Conservation (phyloP, 768 basidiomycete species). For the Boletus reticuloceps region DNA sequence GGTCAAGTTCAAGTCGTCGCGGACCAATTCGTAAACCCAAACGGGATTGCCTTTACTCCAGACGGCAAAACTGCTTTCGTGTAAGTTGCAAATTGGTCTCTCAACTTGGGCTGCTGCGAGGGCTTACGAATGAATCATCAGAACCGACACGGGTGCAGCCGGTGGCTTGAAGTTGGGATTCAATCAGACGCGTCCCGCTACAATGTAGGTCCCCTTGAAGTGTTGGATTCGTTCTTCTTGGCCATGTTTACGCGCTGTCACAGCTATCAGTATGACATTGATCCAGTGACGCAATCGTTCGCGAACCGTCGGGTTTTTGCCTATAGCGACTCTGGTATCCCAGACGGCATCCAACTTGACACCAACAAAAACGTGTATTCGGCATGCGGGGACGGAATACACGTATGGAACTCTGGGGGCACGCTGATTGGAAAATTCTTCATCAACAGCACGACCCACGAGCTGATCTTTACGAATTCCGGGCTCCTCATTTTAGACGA, state of each 20-base stretch:
- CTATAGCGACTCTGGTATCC: constrained; percentile 59
- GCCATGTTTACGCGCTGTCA: no score
- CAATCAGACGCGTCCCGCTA: constrained; percentile 62
- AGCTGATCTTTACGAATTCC: no score
- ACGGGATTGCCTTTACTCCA: constrained; percentile 70
- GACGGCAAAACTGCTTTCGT: constrained; percentile 67
- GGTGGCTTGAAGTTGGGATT: constrained; percentile 45
- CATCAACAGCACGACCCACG: constrained; percentile 29
- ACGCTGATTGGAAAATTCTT: no score
- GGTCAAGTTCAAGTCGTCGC: constrained; percentile 70
- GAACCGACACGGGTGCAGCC: constrained; percentile 31
- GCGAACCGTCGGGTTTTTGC: constrained; percentile 65
- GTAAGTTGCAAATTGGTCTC: no score
- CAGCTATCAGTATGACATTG: constrained; percentile 69
- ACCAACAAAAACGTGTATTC: constrained; percentile 17
- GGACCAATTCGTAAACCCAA: constrained; percentile 69
- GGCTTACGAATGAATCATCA: constrained; percentile 21
- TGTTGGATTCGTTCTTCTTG: no score
- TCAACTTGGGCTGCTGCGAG: no score
- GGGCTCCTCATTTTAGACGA: no score
- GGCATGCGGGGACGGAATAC: constrained; percentile 37
- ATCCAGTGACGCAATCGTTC: constrained; percentile 50
- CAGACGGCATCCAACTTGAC: constrained; percentile 69
- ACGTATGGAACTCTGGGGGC: constrained; percentile 47
- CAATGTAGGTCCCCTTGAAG: no score